Evolutionary conservation across 1,284 basidiomycete genomes (phyloP).

Genomic region (Pseudozyma sp.): DNA sequence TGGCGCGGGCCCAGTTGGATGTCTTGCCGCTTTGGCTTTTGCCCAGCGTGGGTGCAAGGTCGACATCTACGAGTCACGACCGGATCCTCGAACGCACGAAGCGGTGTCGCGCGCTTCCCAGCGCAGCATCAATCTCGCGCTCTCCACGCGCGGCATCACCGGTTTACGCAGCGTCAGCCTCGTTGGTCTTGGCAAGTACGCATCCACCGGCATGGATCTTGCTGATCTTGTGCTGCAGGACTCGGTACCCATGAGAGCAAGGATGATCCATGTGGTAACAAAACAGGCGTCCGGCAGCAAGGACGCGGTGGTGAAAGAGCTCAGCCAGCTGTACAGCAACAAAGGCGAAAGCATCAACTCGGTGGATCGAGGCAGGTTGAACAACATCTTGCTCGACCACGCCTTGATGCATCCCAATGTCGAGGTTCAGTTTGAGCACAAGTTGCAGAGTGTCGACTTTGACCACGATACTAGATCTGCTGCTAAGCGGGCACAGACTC

Average conservation of each 20-base stretch:
- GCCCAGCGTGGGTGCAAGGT: slow-evolving; percentile 90
- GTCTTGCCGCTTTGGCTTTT: slow-evolving; percentile 86
- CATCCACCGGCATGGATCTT: slow-evolving; percentile 70
- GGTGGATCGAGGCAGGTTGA: slow-evolving; percentile 87
- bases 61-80: slow-evolving; percentile 89
- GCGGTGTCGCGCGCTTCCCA: slow-evolving; percentile 40
- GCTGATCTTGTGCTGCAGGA: slow-evolving; percentile 81
- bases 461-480: slow-evolving; percentile 71
- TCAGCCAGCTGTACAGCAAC: slow-evolving; percentile 82
- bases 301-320: slow-evolving; percentile 43
- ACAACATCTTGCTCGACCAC: slow-evolving; percentile 83
- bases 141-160: slow-evolving; percentile 89
- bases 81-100: slow-evolving; percentile 66
- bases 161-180: slow-evolving; percentile 79
- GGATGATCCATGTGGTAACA: slow-evolving; percentile 87
- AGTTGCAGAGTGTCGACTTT: slow-evolving; percentile 80
- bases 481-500: not conserved
- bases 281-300: slow-evolving; percentile 10
- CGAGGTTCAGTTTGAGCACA: slow-evolving; percentile 81
- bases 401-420: slow-evolving; percentile 77
- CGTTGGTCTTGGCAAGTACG: slow-evolving; percentile 25
- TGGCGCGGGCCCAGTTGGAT: slow-evolving; percentile 94
- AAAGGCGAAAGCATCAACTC: slow-evolving; percentile 93
- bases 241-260: slow-evolving; percentile 90
- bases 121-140: slow-evolving; percentile 94